These are phyloP conservation scores for Ustilago bromivora DNA, from an alignment of 1,284 basidiomycete species.

Conservation along the genomic window DNA sequence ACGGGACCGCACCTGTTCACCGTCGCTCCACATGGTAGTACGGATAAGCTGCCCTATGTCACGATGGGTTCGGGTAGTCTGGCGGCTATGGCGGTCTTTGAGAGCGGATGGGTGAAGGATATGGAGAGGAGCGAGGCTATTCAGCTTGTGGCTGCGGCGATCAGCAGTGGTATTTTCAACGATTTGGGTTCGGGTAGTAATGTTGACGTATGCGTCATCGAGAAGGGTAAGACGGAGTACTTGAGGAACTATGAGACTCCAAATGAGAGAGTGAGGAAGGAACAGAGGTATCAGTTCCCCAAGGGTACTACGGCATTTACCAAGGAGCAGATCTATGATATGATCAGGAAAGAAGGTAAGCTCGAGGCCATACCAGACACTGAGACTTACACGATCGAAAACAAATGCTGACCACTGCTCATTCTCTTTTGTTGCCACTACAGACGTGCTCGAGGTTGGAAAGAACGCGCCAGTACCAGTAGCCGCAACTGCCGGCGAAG, in stretches of 20 bases:
- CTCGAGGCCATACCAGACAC: conserved; percentile 1
- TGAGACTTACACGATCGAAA: neutral
- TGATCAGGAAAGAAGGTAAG: conserved; percentile 75
- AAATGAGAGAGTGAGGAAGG: conserved; percentile 66
- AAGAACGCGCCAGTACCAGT: conserved; percentile 23
- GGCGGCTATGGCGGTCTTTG: conserved; percentile 98
- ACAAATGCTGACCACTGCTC: too few species aligned
- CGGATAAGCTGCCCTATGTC: conserved; percentile 98
- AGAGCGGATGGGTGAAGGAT: conserved; percentile 84
- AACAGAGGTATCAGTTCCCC: conserved; percentile 70
- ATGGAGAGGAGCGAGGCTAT: conserved; percentile 89
- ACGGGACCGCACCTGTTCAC: conserved; percentile 96
- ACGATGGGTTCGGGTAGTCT: conserved; percentile 97
- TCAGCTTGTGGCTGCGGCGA: conserved; percentile 84
- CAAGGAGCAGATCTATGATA: conserved; percentile 64
- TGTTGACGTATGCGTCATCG: conserved; percentile 93
- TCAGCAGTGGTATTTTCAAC: conserved; percentile 98
- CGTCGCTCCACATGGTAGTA: conserved; percentile 94
- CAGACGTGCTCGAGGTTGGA: conserved; percentile 53
- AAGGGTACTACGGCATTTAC: conserved; percentile 81
- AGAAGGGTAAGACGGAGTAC: conserved; percentile 64
- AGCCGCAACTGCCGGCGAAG: conserved; percentile 29
- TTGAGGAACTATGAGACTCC: conserved; percentile 66
- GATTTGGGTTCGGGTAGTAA: conserved; percentile 98
- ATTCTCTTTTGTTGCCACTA: too few species aligned